Evolutionary conservation across 2,329 filamentous ascomycete genomes (phyloP).

Genomic region (Botrytis deweyae): DNA sequence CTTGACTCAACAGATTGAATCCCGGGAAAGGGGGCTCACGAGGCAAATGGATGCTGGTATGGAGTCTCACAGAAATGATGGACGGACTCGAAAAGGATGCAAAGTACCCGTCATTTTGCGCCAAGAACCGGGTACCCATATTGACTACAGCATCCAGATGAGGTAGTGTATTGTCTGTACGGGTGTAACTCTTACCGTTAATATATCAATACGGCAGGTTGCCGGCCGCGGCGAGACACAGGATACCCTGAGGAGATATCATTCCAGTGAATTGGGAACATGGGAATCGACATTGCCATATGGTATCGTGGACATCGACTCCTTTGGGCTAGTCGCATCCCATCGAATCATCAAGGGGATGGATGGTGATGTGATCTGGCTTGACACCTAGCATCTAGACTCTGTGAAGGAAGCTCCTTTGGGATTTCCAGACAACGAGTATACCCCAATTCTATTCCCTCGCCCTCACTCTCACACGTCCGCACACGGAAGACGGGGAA

Average conservation of each 20-base stretch:
- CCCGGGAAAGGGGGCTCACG: conserved; percentile 15
- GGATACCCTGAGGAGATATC: conserved; percentile 14
- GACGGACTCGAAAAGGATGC: conserved; percentile 14
- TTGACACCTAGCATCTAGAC: not conserved
- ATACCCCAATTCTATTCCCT: not conserved
- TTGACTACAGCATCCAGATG: conserved; percentile 15
- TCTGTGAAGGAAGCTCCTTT: not conserved
- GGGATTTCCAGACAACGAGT: not conserved
- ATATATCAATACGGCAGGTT: conserved; percentile 21
- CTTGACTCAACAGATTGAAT: not conserved
- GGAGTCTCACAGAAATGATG: conserved; percentile 4
- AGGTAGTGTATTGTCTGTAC: conserved; percentile 12
- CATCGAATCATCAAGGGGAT: not conserved
- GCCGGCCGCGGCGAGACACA: conserved; percentile 7
- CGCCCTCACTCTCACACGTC: not conserved
- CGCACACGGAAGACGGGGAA: not conserved
- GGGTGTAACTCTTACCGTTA: conserved; percentile 21
- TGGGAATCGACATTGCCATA: conserved; percentile 7
- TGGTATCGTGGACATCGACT: not conserved
- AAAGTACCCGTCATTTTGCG: conserved; percentile 16
- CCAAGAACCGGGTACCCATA: conserved; percentile 22
- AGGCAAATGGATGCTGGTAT: conserved; percentile 8
- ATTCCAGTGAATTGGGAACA: not conserved
- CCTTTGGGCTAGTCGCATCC: not conserved
- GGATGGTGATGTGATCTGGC: not conserved